These are phyloP conservation scores for Melampsora larici-populina DNA, from an alignment of 1,284 basidiomycete species.

Conservation along the genomic window DNA sequence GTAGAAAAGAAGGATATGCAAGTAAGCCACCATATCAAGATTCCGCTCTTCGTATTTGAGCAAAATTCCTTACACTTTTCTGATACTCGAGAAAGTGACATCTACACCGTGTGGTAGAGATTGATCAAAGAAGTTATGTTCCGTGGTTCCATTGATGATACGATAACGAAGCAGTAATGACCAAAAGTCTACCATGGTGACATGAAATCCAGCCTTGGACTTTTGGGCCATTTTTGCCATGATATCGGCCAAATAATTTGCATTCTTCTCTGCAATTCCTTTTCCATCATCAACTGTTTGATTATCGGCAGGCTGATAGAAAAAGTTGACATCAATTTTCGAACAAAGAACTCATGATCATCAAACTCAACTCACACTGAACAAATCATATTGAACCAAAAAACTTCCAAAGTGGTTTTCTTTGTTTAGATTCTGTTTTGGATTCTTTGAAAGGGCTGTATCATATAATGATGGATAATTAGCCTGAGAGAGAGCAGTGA, in stretches of 20 bases:
- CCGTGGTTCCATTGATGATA: constrained; percentile 14
- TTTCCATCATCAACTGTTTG: not conserved
- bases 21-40: not conserved
- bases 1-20: too few relatives aligned
- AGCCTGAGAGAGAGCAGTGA: constrained; percentile 5
- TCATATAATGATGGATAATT: constrained; percentile 25
- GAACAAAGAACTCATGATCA: not conserved
- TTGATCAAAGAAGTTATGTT: constrained; percentile 16
- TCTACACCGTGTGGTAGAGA: constrained; percentile 20
- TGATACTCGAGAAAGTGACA: constrained; percentile 30
- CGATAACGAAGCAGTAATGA: constrained; percentile 18
- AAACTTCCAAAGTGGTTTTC: not conserved
- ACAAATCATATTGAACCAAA: constrained; percentile 20
- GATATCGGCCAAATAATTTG: constrained; percentile 4
- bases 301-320: constrained; percentile 10
- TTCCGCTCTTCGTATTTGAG: not conserved
- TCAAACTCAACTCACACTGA: constrained; percentile 13
- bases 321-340: constrained; percentile 6
- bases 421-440: not conserved
- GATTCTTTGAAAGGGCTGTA: not conserved
- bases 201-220: too few relatives aligned
- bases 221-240: constrained; percentile 10
- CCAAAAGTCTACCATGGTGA: constrained; percentile 32
- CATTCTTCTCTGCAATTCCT: not conserved
- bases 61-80: constrained; percentile 8